These are phyloP conservation scores for Pichia nanzhaoensis DNA, from an alignment of 805 yeast species.

Conservation along the genomic window DNA sequence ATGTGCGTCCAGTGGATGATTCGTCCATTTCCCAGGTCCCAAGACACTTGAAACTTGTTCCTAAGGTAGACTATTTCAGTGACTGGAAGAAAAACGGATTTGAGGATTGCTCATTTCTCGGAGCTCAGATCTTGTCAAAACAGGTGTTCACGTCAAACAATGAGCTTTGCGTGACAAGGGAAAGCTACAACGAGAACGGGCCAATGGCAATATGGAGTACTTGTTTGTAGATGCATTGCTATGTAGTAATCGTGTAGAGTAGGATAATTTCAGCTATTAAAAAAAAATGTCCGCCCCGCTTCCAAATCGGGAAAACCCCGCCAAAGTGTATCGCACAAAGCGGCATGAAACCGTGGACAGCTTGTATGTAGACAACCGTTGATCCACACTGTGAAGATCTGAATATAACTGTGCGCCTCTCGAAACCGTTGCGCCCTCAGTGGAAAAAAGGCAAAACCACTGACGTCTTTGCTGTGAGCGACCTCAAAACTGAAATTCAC, in stretches of 20 bases:
- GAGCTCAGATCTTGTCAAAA: conserved; percentile 82
- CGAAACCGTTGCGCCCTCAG: too few relatives aligned
- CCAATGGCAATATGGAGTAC: conserved; percentile 71
- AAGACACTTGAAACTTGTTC: conserved; percentile 57
- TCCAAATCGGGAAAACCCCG: too few relatives aligned
- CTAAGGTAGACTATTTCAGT: conserved; percentile 86
- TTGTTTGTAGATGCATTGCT: conserved; percentile 19
- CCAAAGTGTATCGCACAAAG: too few relatives aligned
- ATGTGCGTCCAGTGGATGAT: conserved; percentile 22
- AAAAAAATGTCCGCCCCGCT: too few relatives aligned
- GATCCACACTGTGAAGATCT: too few relatives aligned
- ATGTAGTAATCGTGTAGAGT: background rate
- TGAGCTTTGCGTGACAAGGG: conserved; percentile 62
- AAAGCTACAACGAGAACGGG: conserved; percentile 70
- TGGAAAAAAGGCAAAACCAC: too few relatives aligned
- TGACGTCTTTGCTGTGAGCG: too few relatives aligned
- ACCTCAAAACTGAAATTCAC: too few relatives aligned
- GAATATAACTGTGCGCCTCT: too few relatives aligned
- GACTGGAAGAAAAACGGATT: conserved; percentile 85
- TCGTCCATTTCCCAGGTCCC: conserved; percentile 60
- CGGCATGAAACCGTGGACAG: too few relatives aligned
- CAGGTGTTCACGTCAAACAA: conserved; percentile 69
- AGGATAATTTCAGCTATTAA: too few relatives aligned
- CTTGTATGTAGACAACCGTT: too few relatives aligned
- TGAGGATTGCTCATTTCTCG: conserved; percentile 72